These are phyloP conservation scores for Linum usitatissimum DNA, from an alignment of 345 rosid genomes.

Conservation along the genomic window DNA sequence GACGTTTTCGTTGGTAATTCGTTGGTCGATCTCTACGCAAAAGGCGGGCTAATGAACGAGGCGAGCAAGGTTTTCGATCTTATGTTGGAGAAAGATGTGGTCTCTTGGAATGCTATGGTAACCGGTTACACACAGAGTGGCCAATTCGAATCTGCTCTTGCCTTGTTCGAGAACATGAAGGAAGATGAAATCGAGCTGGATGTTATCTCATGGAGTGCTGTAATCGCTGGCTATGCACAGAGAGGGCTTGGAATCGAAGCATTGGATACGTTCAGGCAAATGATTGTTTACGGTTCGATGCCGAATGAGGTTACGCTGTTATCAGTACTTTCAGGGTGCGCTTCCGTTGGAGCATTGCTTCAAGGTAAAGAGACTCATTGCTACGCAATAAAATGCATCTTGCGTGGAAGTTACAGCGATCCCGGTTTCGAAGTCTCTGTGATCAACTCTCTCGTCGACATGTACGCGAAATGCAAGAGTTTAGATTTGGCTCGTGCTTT, in stretches of 20 bases:
- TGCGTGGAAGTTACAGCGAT: constrained; percentile 25
- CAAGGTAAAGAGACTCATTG: constrained; percentile 72
- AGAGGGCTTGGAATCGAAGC: constrained; percentile 60
- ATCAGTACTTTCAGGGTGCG: constrained; percentile 79
- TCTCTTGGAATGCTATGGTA: constrained; percentile 86
- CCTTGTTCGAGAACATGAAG: constrained; percentile 48
- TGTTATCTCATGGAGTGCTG: constrained; percentile 85
- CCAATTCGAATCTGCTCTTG: constrained; percentile 51
- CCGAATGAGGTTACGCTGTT: constrained; percentile 67
- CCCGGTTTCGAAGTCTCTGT: constrained; percentile 43
- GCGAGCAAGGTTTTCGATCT: constrained; percentile 44
- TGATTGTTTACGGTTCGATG: constrained; percentile 37
- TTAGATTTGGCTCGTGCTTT: constrained; percentile 32
- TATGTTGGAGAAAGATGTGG: constrained; percentile 58
- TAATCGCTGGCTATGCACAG: constrained; percentile 79
- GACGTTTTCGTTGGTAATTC: constrained; percentile 66
- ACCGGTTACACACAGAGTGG: constrained; percentile 73
- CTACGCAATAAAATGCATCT: constrained; percentile 45
- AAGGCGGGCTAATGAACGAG: constrained; percentile 54
- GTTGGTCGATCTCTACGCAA: constrained; percentile 78
- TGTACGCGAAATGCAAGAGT: constrained; percentile 66
- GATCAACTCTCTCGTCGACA: constrained; percentile 60
- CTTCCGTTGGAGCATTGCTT: constrained; percentile 52
- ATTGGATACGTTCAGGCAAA: constrained; percentile 51
- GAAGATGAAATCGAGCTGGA: constrained; percentile 44